Evolutionary conservation across 768 basidiomycete species (phyloP).

Genomic region (Suillus occidentalis): DNA sequence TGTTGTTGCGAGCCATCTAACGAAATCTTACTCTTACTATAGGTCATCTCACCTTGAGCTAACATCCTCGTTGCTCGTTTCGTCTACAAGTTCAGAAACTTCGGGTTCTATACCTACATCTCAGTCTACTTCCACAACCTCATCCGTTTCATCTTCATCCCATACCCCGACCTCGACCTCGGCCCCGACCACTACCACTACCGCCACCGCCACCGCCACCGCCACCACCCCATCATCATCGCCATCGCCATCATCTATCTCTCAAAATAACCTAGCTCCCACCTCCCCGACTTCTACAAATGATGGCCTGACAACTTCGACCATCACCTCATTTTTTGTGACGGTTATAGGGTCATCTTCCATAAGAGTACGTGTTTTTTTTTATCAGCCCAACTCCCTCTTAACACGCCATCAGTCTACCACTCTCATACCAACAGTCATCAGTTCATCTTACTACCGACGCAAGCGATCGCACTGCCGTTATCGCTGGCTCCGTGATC

Average conservation of each 20-base stretch:
- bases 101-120: not conserved
- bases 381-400: not conserved
- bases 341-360: conserved; percentile 16
- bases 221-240: not conserved
- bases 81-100: not conserved
- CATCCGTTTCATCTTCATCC: conserved; percentile 2
- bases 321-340: conserved; percentile 21
- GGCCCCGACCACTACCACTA: not conserved
- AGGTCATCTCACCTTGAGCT: not conserved
- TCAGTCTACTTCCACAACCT: conserved; percentile 1
- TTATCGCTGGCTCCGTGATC: conserved; percentile 44
- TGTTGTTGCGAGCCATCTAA: not conserved
- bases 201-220: not conserved
- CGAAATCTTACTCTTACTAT: not conserved
- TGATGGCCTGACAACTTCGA: not conserved
- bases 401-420: conserved; percentile 13
- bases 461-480: conserved; percentile 32
- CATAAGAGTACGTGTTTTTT: conserved; percentile 17
- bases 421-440: conserved; percentile 19
- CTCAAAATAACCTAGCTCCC: conserved; percentile 1
- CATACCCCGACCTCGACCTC: not conserved
- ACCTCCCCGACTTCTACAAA: conserved; percentile 10
- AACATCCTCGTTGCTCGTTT: not conserved
- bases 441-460: conserved; percentile 10
- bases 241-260: not conserved